A percentile compares a stretch with the other conserved stretches of the same genome.
phyloP scores from a whole-genome alignment of 371 early-diverging fungal genomes.

The Smittium mucronatum region DNA sequence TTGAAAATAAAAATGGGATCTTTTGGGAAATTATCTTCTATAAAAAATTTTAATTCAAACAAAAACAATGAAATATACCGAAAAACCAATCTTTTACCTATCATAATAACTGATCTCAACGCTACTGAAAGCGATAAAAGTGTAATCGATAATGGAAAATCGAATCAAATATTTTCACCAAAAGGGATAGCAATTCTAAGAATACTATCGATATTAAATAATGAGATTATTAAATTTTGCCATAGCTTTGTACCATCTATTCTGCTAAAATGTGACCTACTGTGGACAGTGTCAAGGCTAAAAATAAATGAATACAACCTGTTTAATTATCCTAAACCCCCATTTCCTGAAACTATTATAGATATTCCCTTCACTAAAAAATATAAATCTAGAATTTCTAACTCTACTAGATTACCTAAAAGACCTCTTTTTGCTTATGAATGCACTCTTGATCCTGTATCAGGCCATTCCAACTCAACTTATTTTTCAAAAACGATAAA shows the following conservation, averaged over 20 bases:
- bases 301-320: background rate
- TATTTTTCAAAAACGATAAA: constrained; percentile 1
- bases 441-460: background rate
- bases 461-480: background rate
- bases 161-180: background rate
- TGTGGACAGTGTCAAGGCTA: background rate
- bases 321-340: background rate
- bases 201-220: background rate
- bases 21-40: background rate
- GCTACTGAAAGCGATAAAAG: background rate
- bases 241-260: background rate
- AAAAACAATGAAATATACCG: background rate
- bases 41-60: background rate
- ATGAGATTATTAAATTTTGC: background rate
- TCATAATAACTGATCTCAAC: background rate
- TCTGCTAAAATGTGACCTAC: background rate
- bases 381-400: background rate
- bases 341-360: background rate
- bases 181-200: background rate
- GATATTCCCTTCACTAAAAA: background rate
- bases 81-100: background rate
- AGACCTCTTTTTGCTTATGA: background rate
- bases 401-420: background rate
- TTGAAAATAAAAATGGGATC: background rate
- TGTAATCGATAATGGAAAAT: background rate